Evolutionary conservation across 176 grass and related monocot genomes (phyloP), one percentile per base, ranked within the genome.

Genomic region (Bromus sterilis): DNA sequence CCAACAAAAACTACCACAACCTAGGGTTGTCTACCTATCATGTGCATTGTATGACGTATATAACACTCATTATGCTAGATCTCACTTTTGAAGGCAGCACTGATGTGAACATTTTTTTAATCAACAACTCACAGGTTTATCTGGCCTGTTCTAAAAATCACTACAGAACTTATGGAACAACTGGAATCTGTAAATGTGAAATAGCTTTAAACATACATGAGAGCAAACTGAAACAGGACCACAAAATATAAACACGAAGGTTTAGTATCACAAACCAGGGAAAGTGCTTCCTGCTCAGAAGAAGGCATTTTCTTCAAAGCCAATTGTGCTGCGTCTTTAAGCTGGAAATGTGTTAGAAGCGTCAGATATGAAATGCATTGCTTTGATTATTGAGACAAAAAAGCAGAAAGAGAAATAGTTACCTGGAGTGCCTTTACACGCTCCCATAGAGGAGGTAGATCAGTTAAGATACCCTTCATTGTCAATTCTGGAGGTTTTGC

Each of bases 291-390:
- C 85, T 99, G 89, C 89, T 99, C 93, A 60, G 93, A 92, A 78
- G 97, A 95, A 84, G 97, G 91, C 97, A 99, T 99, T 87, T 92
- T 99, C 87, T 89, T 99, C 76, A 99, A 89, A 82, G 93, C 97
- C 86, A 99, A 86, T 82, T 99, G 97, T 58, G 93, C 97, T 71
- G 91, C 97, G 75, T 99, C 97, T 89, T 99, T 95, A 66, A 95
- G 77, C 97, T 99, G 93, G 48, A 93, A 33, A 66, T 21, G 84
- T 36, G 84, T 31, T n/a, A 34, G 21, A 91, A 78, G 59, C 62
- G 14, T 88, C 40, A 56, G 59, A 66, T 26, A 74, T 66, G 24
- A 23, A 14, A 61, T 62, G 62, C 48, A 78, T 65, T 77, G 80
- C 26, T 82, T 53, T 25, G 11, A 83, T 39, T 36, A 76, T 60